These are phyloP conservation scores for Penicillium egyptiacum DNA, from an alignment of 495 filamentous ascomycete genomes.

Conservation along the genomic window DNA sequence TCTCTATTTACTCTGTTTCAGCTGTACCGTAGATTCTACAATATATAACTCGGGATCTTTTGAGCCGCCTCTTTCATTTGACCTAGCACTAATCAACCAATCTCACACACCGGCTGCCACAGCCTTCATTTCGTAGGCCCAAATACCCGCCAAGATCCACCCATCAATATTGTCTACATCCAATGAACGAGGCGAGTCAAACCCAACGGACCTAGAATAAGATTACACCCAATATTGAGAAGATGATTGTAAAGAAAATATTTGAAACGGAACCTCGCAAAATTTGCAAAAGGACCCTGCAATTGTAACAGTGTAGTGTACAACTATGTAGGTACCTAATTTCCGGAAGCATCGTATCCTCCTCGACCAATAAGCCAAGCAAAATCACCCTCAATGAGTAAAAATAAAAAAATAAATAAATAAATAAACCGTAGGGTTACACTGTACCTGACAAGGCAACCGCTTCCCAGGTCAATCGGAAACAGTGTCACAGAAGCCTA, in stretches of 20 bases:
- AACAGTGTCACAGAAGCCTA: neutral
- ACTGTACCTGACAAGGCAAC: slow-evolving; percentile 4
- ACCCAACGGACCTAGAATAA: neutral
- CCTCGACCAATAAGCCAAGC: neutral
- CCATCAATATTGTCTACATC: neutral
- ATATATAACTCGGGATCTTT: neutral
- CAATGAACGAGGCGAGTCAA: slow-evolving; percentile 3
- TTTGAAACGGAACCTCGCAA: neutral
- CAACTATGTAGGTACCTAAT: neutral
- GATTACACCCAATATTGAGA: neutral
- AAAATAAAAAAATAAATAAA: neutral
- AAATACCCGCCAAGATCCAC: slow-evolving; percentile 14
- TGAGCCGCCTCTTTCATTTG: neutral
- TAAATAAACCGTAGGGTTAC: neutral
- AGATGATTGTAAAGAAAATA: neutral
- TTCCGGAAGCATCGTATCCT: no score
- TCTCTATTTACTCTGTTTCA: slow-evolving; percentile 1
- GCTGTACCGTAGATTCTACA: neutral
- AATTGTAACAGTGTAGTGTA: neutral
- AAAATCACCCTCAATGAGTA: neutral
- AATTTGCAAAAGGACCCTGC: slow-evolving; percentile 3
- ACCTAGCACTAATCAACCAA: slow-evolving; percentile 1
- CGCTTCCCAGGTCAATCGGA: neutral
- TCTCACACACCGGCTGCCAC: slow-evolving; percentile 8
- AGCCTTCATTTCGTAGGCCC: neutral